These are phyloP conservation scores for Alternaria incomplexa DNA, from an alignment of 2,329 filamentous ascomycete genomes.

Conservation along the genomic window DNA sequence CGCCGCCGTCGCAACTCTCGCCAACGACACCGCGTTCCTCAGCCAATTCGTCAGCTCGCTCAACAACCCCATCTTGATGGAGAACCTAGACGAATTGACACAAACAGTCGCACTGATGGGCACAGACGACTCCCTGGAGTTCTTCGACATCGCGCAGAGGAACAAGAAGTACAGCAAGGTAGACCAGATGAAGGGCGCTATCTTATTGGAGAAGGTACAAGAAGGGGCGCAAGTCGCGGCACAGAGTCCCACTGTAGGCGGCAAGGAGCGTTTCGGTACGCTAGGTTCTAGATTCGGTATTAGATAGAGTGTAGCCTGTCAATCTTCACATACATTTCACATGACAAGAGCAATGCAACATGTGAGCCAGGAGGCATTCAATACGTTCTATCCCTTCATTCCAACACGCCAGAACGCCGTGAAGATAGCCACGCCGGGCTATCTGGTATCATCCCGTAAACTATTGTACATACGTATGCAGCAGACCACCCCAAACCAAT, in stretches of 20 bases:
- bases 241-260: conserved; percentile 39
- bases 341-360: not conserved
- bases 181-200: conserved; percentile 85
- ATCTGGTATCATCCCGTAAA: not conserved
- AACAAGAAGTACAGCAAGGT: conserved; percentile 96
- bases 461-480: not conserved
- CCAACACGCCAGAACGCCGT: not conserved
- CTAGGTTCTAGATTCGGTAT: conserved; percentile 44
- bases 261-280: conserved; percentile 43
- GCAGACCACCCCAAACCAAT: not conserved
- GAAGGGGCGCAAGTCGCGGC: conserved; percentile 44
- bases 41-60: conserved; percentile 85
- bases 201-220: conserved; percentile 79
- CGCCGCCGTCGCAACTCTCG: conserved; percentile 79
- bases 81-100: conserved; percentile 89
- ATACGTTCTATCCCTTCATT: not conserved
- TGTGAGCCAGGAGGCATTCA: not conserved
- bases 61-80: conserved; percentile 84
- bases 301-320: not conserved
- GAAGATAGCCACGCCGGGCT: not conserved
- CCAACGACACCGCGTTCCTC: conserved; percentile 83
- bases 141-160: conserved; percentile 86
- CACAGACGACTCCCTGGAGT: conserved; percentile 89
- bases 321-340: not conserved
- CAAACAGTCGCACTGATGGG: conserved; percentile 91